Conservation (phyloP, 2,329 filamentous ascomycete genomes). For the Bipolaris cookei region DNA sequence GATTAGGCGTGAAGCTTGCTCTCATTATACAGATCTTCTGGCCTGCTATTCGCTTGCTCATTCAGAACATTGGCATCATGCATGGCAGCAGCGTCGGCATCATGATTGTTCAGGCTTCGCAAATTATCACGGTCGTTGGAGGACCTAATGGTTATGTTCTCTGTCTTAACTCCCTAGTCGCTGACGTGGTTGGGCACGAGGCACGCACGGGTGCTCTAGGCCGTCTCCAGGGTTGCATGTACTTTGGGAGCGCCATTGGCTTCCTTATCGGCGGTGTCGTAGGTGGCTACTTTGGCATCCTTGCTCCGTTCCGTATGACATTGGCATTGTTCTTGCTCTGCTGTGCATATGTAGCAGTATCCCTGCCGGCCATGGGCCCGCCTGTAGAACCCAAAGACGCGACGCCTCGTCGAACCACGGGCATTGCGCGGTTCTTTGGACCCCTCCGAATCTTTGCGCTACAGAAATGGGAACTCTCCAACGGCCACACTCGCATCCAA, state of each 20-base stretch:
- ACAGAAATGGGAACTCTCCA: constrained; percentile 58
- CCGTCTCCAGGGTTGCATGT: constrained; percentile 68
- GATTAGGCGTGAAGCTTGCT: constrained; percentile 67
- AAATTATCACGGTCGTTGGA: constrained; percentile 71
- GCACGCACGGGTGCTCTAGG: constrained; percentile 70
- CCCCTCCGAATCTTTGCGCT: constrained; percentile 68
- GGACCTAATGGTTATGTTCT: constrained; percentile 73
- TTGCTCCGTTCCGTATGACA: constrained; percentile 69
- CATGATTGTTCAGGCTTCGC: constrained; percentile 69
- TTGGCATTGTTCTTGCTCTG: constrained; percentile 61
- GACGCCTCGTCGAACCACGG: constrained; percentile 35
- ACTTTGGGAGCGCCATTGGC: constrained; percentile 70
- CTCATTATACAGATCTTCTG: constrained; percentile 69
- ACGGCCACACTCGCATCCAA: constrained; percentile 61
- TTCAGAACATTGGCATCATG: constrained; percentile 70
- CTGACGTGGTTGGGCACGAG: constrained; percentile 66
- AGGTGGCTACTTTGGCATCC: constrained; percentile 67
- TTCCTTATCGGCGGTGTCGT: constrained; percentile 70
- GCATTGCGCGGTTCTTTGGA: constrained; percentile 64
- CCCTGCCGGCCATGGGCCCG: constrained; percentile 59
- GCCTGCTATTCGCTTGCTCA: constrained; percentile 66
- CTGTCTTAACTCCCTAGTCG: constrained; percentile 71
- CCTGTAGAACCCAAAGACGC: constrained; percentile 38
- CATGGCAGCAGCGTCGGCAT: constrained; percentile 69
- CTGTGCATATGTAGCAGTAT: constrained; percentile 51